A percentile compares a stretch with the other conserved stretches of the same genome.
phyloP scores from a whole-genome alignment of 371 early-diverging fungal genomes.

The Capniomyces stellatus region DNA sequence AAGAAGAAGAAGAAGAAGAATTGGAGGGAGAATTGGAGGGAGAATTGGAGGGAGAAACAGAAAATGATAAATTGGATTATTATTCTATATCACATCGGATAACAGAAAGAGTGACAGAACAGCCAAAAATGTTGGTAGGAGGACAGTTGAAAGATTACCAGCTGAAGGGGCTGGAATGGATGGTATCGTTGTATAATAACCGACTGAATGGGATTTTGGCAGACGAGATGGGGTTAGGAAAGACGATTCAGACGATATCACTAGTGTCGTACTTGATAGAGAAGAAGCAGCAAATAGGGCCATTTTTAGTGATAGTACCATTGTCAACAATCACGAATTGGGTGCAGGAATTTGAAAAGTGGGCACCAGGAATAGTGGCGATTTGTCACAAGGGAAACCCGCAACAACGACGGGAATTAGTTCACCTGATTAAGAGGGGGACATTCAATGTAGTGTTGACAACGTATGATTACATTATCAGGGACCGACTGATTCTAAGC shows the following conservation, averaged over 20 bases:
- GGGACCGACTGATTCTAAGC: conserved; percentile 63
- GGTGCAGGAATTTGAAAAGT: conserved; percentile 92
- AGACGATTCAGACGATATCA: conserved; percentile 96
- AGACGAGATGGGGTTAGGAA: conserved; percentile 97
- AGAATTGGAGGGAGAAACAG: conserved; percentile 36
- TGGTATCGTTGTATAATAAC: conserved; percentile 97
- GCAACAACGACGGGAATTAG: conserved; percentile 39
- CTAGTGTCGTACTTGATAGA: conserved; percentile 87
- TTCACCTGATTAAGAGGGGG: conserved; percentile 46
- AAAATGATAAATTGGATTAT: conserved; percentile 1
- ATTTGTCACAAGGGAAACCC: conserved; percentile 85
- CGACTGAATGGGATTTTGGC: conserved; percentile 94
- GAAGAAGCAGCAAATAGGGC: conserved; percentile 74
- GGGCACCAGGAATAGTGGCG: conserved; percentile 84
- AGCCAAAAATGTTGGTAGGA: conserved; percentile 65
- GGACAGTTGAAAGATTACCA: conserved; percentile 94
- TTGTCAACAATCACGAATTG: conserved; percentile 95
- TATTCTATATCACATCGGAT: conserved; percentile 65
- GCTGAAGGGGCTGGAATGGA: conserved; percentile 96
- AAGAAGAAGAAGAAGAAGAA: conserved; percentile 24
- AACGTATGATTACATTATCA: conserved; percentile 95
- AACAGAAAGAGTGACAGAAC: conserved; percentile 47
- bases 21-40: conserved; percentile 16
- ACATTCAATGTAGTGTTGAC: conserved; percentile 92
- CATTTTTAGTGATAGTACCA: conserved; percentile 85